Evolutionary conservation across 2,329 filamentous ascomycete species (phyloP).

Genomic region (Aspergillus persii): DNA sequence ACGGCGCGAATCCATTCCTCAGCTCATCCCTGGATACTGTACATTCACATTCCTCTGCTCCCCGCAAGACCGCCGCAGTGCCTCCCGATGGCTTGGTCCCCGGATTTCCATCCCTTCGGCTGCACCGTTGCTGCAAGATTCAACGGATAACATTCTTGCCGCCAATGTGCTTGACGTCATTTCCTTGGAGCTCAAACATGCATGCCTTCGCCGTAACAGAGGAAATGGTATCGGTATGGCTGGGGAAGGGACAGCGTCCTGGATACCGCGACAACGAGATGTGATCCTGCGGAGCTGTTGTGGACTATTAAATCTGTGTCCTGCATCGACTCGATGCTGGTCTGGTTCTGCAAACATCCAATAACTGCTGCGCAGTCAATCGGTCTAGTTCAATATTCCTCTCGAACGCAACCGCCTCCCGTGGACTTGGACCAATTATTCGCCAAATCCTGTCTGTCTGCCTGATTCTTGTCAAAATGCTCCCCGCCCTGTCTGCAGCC

Average conservation of each 20-base stretch:
- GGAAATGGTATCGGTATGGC: conserved; percentile 9
- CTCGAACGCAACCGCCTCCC: too few relatives aligned
- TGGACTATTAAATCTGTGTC: not conserved
- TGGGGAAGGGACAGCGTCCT: conserved; percentile 3
- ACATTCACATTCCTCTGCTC: not conserved
- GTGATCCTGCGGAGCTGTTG: not conserved
- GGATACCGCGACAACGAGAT: conserved; percentile 1
- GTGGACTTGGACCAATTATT: too few relatives aligned
- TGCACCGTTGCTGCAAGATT: not conserved
- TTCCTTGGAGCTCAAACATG: not conserved
- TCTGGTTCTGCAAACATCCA: not conserved
- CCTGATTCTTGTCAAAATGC: not conserved
- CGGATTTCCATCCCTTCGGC: not conserved
- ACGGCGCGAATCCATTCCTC: not conserved
- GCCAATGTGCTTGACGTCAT: conserved; percentile 15
- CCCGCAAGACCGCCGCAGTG: not conserved
- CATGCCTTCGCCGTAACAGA: conserved; percentile 6
- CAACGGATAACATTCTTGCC: not conserved
- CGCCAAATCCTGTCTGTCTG: too few relatives aligned
- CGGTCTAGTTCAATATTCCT: not conserved
- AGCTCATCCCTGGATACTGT: not conserved
- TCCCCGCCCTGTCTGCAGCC: not conserved
- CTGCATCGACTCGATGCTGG: not conserved
- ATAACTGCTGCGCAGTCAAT: not conserved
- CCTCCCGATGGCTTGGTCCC: not conserved